Base-by-base conservation (phyloP, 257 asterid genomes). In the Henckelia pumila region DNA sequence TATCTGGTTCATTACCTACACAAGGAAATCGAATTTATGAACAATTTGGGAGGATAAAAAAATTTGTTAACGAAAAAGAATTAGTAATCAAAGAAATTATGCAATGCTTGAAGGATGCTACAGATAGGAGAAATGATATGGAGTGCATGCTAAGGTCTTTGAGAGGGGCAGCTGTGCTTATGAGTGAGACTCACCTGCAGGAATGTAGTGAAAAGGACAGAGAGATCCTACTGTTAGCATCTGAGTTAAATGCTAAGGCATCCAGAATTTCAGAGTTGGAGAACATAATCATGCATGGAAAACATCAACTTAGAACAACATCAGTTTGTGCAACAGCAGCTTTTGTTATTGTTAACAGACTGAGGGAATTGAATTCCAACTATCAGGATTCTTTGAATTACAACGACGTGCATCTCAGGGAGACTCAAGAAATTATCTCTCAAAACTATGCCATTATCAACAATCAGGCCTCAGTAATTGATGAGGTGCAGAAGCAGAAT, bases 111-210 rank as follows among this genome's bases (percentile, higher is more conserved):
- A 86, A 84, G 72, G 92, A 87, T 75, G 96, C 90, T 17, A 73
- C 83, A 26, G 80, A 81, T 52, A 81, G 79, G 76, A 80, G 79
- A 72, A 86, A 79, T 64, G 95, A 87, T 62, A 66, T 94, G 91
- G 99, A 94, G 64, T 72, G 81, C 79, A 91, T 91, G 99, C 80
- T 94, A 77, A 88, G 90, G 80, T 94, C 99, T 63, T 87, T 94
- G 79, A 91, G 89, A 80, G 98, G 96, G 75, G 99, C 98, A 6
- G 92, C 82, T 58, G 73, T 88, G 84, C 90, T 78, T 56, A 88
- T 94, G 86, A 83, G 85, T 20, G 98, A 91, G 77, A 81, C 82
- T 2, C 98, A 94, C 75, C 95, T 88, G 82, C 87, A 83, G 64
- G 95, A 91, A 59, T 83, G 96, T 83, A 68, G 72, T 30, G 82